These are phyloP conservation scores for Cynanchum wilfordii DNA, from an alignment of 257 asterid genomes.

Conservation along the genomic window DNA sequence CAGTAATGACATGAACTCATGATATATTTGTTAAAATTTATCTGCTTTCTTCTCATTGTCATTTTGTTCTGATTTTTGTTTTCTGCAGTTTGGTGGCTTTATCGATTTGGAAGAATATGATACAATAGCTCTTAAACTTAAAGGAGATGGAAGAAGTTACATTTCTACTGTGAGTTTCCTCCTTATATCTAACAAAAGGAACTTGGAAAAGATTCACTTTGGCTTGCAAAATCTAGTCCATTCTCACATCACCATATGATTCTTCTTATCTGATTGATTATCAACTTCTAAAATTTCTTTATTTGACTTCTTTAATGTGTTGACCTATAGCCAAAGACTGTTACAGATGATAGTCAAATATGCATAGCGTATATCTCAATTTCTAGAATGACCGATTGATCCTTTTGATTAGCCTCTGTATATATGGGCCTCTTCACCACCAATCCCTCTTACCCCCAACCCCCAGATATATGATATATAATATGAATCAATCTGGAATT, in stretches of 20 bases:
- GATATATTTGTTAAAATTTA: not conserved
- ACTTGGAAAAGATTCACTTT: conserved; percentile 5
- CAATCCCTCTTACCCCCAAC: too few species aligned
- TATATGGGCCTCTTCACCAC: not conserved
- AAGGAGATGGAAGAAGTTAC: conserved; percentile 96
- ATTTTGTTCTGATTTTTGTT: conserved; percentile 12
- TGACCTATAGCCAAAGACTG: not conserved
- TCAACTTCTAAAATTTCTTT: not conserved
- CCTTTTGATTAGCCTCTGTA: not conserved
- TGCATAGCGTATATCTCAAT: not conserved
- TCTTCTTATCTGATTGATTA: not conserved
- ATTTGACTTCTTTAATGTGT: not conserved
- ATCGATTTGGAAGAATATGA: conserved; percentile 89
- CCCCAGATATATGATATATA: too few species aligned
- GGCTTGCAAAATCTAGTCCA: not conserved
- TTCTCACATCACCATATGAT: not conserved
- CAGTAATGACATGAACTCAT: not conserved
- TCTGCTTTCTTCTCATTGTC: not conserved
- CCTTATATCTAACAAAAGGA: conserved; percentile 7
- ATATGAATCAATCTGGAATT: too few species aligned
- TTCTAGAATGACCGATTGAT: not conserved
- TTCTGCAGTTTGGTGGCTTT: conserved; percentile 85
- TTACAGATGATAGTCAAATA: not conserved
- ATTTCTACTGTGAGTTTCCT: conserved; percentile 84
- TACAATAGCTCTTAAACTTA: conserved; percentile 67